phyloP scores from a whole-genome alignment of 1,284 basidiomycete genomes.

The Cutaneotrichosporon spelunceum region DNA sequence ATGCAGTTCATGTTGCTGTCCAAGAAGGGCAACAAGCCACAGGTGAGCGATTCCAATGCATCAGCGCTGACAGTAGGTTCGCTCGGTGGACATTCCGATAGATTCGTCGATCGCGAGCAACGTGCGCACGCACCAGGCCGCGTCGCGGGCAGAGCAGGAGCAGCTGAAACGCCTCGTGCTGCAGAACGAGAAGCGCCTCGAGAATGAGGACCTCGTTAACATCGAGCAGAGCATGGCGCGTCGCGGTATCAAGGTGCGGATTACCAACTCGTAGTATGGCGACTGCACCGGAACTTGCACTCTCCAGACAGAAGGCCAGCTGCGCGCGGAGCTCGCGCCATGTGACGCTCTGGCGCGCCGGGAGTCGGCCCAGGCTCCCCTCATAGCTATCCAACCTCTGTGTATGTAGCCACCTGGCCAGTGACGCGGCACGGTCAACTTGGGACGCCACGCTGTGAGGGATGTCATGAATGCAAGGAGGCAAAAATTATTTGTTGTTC shows the following conservation, averaged over 20 bases:
- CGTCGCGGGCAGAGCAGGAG: constrained; percentile 91
- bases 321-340: not conserved
- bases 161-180: constrained; percentile 82
- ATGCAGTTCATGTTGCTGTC: constrained; percentile 95
- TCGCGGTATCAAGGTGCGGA: constrained; percentile 41
- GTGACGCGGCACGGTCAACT: too few species aligned
- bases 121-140: constrained; percentile 80
- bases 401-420: not conserved
- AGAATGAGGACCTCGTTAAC: constrained; percentile 22
- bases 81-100: constrained; percentile 78
- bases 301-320: constrained; percentile 1
- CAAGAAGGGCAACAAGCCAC: constrained; percentile 89
- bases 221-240: constrained; percentile 38
- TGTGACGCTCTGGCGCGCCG: not conserved
- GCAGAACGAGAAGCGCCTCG: constrained; percentile 54
- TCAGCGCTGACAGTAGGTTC: constrained; percentile 57
- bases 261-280: constrained; percentile 22
- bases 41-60: constrained; percentile 56
- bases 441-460: too few species aligned
- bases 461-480: too few species aligned
- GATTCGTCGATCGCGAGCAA: constrained; percentile 83
- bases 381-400: not conserved
- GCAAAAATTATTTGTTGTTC: too few species aligned
- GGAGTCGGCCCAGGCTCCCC: not conserved
- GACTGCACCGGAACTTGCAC: not conserved